Base-by-base conservation (phyloP, 2,329 filamentous ascomycete species). In the Xylariaceae sp. region DNA sequence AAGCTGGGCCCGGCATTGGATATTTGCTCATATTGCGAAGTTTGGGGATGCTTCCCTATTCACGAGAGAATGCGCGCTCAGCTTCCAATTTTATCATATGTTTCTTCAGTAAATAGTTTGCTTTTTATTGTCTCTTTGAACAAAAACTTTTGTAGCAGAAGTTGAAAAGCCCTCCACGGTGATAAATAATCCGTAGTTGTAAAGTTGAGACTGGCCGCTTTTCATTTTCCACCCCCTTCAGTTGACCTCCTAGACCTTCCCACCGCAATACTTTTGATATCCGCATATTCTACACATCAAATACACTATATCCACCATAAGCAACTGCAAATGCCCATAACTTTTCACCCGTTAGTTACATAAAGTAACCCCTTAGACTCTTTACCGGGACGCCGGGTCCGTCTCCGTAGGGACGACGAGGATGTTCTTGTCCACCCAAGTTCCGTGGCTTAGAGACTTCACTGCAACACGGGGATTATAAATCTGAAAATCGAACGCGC, bases 401-500 rank as follows among this genome's bases (percentile, higher is more conserved):
- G 61, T 60, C 45, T 69, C 67, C 1, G 66, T 66, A 1, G 69
- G 68, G 2, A 53, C 59, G 15, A 69, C 63, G 17, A 66, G 55
- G 45, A 71, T 62, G 10, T 66, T 64, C n/a, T 49, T 60, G 17
- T 72, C 68, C 7, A 72, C 23, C 39, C 64, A 66, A 30, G 68
- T 44, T 17, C 65, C 65, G 56, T 64, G 56, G 50, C 65, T 68
- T 15, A 37, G 18, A 39, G 57, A 58, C 2, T 37, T 50, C 49
- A 66, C 34, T 8, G 68, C 66, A 5, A 51, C 57, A 51, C 62
- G 56, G 0, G 67, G 67, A 37, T 72, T 59, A 2, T 67, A 57
- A 2, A 74, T 61, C 34, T 72, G 69, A 51, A 71, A 65, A 51
- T 73, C 70, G 48, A 73, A 74, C 4, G 68, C 23, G 6, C 66